These are phyloP conservation scores for Mycena kentingensis DNA, from an alignment of 768 basidiomycete species.

Conservation along the genomic window DNA sequence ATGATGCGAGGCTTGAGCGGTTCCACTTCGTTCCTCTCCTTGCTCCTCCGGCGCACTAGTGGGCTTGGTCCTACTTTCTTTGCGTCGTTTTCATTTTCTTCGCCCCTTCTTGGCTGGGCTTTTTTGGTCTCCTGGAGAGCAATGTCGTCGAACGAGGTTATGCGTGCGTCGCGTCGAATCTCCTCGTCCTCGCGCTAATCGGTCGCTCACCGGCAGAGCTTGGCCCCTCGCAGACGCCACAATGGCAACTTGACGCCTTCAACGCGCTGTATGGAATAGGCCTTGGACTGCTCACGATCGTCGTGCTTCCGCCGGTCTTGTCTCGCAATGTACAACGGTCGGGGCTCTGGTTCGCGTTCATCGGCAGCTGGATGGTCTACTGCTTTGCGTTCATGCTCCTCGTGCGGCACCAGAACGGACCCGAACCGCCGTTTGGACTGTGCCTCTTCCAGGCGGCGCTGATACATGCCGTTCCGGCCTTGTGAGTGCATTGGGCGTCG, in stretches of 20 bases:
- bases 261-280: conserved; percentile 5
- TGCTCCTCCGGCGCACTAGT: background rate
- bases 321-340: conserved; percentile 19
- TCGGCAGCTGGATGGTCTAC: conserved; percentile 27
- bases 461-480: conserved; percentile 29
- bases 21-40: background rate
- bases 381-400: conserved; percentile 27
- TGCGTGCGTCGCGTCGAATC: background rate
- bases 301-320: conserved; percentile 9
- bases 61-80: too few species aligned
- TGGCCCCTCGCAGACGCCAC: background rate
- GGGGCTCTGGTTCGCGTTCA: conserved; percentile 27
- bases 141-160: background rate
- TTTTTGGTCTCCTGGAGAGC: background rate
- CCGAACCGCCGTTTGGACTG: conserved; percentile 24
- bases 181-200: too few species aligned
- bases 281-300: background rate
- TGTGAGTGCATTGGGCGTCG: conserved; percentile 16
- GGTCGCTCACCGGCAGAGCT: conserved; percentile 4
- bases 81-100: background rate
- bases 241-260: conserved; percentile 3
- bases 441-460: conserved; percentile 30
- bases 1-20: background rate
- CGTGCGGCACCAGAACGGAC: conserved; percentile 25
- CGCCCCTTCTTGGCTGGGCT: background rate